Evolutionary conservation across 2,329 filamentous ascomycete genomes (phyloP).

Genomic region (Leptographium flavum): DNA sequence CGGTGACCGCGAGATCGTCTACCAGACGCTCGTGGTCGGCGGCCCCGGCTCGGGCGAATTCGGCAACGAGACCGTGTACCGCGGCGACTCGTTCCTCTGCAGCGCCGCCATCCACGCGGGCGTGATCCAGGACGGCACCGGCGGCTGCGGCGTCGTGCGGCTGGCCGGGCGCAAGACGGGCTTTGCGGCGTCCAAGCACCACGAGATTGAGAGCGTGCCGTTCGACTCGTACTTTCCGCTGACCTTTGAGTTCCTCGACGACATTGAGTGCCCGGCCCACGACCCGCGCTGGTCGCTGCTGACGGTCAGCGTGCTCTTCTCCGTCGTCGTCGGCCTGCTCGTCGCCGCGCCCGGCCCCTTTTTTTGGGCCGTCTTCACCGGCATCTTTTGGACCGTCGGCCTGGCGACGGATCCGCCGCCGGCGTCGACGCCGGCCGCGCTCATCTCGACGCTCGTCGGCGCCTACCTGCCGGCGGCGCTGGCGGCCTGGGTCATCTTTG

Average conservation of each 20-base stretch:
- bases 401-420: constrained; percentile 78
- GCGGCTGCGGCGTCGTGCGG: constrained; percentile 59
- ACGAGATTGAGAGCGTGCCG: constrained; percentile 61
- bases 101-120: constrained; percentile 63
- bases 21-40: constrained; percentile 53
- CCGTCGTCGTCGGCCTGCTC: constrained; percentile 64
- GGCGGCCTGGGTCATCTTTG: constrained; percentile 74
- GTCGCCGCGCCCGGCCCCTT: constrained; percentile 67
- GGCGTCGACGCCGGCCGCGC: constrained; percentile 47
- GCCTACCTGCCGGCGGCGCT: constrained; percentile 81
- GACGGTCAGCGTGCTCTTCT: constrained; percentile 67
- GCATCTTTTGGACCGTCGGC: constrained; percentile 79
- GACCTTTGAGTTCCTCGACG: constrained; percentile 61
- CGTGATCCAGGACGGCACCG: constrained; percentile 47
- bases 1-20: constrained; percentile 52
- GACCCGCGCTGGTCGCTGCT: constrained; percentile 79
- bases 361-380: constrained; percentile 71
- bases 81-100: constrained; percentile 72
- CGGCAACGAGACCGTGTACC: constrained; percentile 46
- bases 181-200: constrained; percentile 47
- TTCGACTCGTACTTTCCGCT: constrained; percentile 88
- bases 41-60: constrained; percentile 34
- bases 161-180: constrained; percentile 47
- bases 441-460: constrained; percentile 66
- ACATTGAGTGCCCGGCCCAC: constrained; percentile 50